Conservation (phyloP, 2,329 filamentous ascomycete genomes). For the Gyromitra esculenta region DNA sequence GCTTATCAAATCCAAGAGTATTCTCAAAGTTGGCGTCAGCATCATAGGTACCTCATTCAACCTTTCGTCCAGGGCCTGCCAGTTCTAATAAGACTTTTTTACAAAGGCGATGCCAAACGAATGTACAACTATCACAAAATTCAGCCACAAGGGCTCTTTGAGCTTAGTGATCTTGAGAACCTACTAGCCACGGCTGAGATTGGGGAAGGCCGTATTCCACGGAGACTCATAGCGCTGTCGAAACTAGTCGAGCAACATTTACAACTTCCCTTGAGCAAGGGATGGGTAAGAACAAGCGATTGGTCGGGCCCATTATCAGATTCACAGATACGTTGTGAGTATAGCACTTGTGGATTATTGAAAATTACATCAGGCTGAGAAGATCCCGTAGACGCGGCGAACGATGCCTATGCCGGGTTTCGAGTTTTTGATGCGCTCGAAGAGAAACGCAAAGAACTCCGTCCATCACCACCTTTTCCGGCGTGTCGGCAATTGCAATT, state of each 20-base stretch:
- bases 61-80: conserved; percentile 36
- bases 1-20: conserved; percentile 75
- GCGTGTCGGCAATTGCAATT: conserved; percentile 71
- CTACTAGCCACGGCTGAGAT: conserved; percentile 71
- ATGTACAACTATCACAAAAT: conserved; percentile 74
- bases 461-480: conserved; percentile 77
- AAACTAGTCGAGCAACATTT: conserved; percentile 76
- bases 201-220: conserved; percentile 71
- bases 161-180: conserved; percentile 83
- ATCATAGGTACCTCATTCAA: conserved; percentile 67
- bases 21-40: conserved; percentile 80
- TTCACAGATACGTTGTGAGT: conserved; percentile 76
- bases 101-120: conserved; percentile 64
- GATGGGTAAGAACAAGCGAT: conserved; percentile 74
- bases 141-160: conserved; percentile 73
- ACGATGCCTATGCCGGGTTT: conserved; percentile 81
- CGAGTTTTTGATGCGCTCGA: conserved; percentile 79
- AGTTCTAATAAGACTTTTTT: conserved; percentile 24
- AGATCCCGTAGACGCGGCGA: conserved; percentile 72
- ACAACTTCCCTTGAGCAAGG: conserved; percentile 79
- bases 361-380: conserved; percentile 55
- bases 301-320: conserved; percentile 74
- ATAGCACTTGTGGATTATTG: conserved; percentile 23
- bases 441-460: conserved; percentile 71
- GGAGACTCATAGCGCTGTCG: conserved; percentile 72